Conservation (phyloP, 1,284 basidiomycete species). For the Microbotryum scabiosae region DNA sequence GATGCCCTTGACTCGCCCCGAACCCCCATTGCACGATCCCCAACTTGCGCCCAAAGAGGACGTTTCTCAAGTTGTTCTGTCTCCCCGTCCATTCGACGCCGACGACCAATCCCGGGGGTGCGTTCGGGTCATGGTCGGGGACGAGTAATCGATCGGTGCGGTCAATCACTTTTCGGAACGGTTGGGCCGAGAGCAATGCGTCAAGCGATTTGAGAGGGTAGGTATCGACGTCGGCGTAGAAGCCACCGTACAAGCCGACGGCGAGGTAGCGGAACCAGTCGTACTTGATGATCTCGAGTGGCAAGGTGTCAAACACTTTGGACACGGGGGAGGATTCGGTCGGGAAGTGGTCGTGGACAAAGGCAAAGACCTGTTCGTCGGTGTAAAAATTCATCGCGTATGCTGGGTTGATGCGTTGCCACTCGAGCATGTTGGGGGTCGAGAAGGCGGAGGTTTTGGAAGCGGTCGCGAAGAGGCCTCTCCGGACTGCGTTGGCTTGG, state of each 20-base stretch:
- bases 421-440: background rate
- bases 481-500: background rate
- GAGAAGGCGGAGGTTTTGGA: background rate
- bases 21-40: conserved; percentile 37
- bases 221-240: conserved; percentile 37
- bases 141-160: conserved; percentile 3
- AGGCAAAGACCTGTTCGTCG: background rate
- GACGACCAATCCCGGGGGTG: conserved; percentile 3
- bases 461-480: conserved; percentile 6
- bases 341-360: background rate
- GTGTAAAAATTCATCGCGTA: background rate
- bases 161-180: background rate
- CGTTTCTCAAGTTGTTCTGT: conserved; percentile 7
- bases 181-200: conserved; percentile 18
- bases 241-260: conserved; percentile 33
- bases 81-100: conserved; percentile 10
- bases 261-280: conserved; percentile 22
- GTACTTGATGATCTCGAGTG: conserved; percentile 10
- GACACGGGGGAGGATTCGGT: background rate
- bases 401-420: background rate
- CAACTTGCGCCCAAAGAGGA: conserved; percentile 29
- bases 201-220: conserved; percentile 28
- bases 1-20: conserved; percentile 30
- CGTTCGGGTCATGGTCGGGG: conserved; percentile 6
- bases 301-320: background rate